Conservation (phyloP, 1,284 basidiomycete species). For the Mrakiaceae sp. region DNA sequence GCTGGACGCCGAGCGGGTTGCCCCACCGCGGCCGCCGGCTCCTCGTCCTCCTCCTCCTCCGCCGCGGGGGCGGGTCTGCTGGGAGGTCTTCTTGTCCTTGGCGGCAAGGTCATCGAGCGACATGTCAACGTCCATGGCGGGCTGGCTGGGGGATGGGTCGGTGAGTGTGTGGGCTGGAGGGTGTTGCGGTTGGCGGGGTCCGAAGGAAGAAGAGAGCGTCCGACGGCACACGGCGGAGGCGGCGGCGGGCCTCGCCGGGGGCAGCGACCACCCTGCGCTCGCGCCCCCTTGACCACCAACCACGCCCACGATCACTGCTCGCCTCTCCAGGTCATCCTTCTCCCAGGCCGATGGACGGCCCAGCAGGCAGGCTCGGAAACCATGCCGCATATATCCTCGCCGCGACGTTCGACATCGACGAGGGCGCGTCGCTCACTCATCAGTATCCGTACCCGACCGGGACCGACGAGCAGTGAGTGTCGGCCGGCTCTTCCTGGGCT, state of each 20-base stretch:
- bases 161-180: not conserved
- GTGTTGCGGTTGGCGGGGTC: no score
- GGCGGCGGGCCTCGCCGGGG: no score
- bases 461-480: conserved; percentile 71
- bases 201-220: no score
- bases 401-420: conserved; percentile 91
- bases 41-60: conserved; percentile 9
- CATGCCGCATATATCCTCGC: conserved; percentile 57
- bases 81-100: conserved; percentile 24
- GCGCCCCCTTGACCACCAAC: no score
- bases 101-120: conserved; percentile 32
- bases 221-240: no score
- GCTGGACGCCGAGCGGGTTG: conserved; percentile 16
- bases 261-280: no score
- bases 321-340: not conserved
- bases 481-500: not conserved
- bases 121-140: conserved; percentile 28
- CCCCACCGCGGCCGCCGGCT: conserved; percentile 16
- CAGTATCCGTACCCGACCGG: conserved; percentile 88
- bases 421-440: conserved; percentile 79
- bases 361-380: not conserved
- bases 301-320: no score
- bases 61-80: not conserved
- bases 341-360: no score
- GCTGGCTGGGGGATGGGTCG: not conserved